These are phyloP conservation scores for Neurospora sp. DNA, from an alignment of 2,329 filamentous ascomycete species.

Conservation along the genomic window DNA sequence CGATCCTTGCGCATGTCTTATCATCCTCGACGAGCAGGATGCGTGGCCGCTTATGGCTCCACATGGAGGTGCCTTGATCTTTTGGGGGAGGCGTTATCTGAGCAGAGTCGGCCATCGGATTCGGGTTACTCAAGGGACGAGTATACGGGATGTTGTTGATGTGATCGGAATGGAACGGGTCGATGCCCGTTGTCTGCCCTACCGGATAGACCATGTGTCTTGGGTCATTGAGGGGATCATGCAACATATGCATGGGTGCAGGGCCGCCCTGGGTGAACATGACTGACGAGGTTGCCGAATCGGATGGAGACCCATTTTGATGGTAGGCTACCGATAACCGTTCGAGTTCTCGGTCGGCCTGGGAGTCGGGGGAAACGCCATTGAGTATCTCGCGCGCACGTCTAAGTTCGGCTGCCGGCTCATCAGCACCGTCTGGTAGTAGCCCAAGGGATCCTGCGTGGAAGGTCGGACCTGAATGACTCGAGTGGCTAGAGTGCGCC, in stretches of 20 bases:
- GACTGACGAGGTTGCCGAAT: slow-evolving; percentile 38
- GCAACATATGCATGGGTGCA: slow-evolving; percentile 27
- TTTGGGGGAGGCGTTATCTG: slow-evolving; percentile 26
- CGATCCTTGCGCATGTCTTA: slow-evolving; percentile 56
- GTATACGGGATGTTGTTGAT: slow-evolving; percentile 90
- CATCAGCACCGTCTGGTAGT: slow-evolving; percentile 36
- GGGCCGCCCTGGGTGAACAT: slow-evolving; percentile 40
- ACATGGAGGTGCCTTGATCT: slow-evolving; percentile 34
- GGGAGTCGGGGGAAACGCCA: slow-evolving; percentile 39
- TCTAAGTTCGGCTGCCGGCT: slow-evolving; percentile 40
- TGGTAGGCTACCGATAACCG: slow-evolving; percentile 42
- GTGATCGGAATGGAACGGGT: slow-evolving; percentile 89
- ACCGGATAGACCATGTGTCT: slow-evolving; percentile 78
- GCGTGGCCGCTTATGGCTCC: slow-evolving; percentile 57
- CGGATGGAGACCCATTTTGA: slow-evolving; percentile 40
- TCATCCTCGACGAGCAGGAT: slow-evolving; percentile 87
- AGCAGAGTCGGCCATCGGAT: slow-evolving; percentile 29
- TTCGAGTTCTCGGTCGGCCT: slow-evolving; percentile 45
- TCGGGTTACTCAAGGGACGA: slow-evolving; percentile 54
- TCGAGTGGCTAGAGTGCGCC: slow-evolving; percentile 25
- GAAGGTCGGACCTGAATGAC: slow-evolving; percentile 28
- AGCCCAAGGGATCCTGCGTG: slow-evolving; percentile 31
- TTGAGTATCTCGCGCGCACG: slow-evolving; percentile 47
- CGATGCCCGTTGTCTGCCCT: slow-evolving; percentile 82
- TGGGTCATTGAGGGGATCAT: slow-evolving; percentile 46